Percentiles rank a stretch among this genome's conserved stretches.
phyloP scores from a whole-genome alignment of 2,329 filamentous ascomycete species.

The Ophioceras dolichostomum region DNA sequence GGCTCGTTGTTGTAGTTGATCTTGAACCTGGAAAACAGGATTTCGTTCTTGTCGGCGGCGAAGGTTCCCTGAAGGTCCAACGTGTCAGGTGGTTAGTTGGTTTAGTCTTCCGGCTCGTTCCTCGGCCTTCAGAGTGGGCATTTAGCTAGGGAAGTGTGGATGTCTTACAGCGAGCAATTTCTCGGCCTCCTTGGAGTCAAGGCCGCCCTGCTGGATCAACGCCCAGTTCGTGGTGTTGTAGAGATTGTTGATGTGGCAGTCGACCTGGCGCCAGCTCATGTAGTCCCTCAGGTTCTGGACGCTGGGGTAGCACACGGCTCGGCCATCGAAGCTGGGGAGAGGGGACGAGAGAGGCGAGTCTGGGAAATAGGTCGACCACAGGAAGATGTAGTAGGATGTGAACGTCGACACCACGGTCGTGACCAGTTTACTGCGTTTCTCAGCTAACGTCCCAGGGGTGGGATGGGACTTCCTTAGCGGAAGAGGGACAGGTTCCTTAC shows the following conservation, averaged over 20 bases:
- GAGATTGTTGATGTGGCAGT: slow-evolving; percentile 99
- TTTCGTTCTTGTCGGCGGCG: slow-evolving; percentile 87
- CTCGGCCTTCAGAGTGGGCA: no score
- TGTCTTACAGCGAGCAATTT: slow-evolving; percentile 60
- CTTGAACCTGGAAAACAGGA: slow-evolving; percentile 74
- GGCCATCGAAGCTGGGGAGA: slow-evolving; percentile 82
- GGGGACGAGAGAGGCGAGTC: slow-evolving; percentile 58
- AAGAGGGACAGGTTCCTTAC: no score
- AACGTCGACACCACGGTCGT: slow-evolving; percentile 89
- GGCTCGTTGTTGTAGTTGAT: slow-evolving; percentile 98
- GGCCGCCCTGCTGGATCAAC: slow-evolving; percentile 63
- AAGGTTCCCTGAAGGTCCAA: slow-evolving; percentile 81
- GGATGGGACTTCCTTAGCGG: no score
- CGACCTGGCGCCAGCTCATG: slow-evolving; percentile 91
- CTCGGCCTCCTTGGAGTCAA: slow-evolving; percentile 56
- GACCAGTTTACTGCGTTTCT: slow-evolving; percentile 69
- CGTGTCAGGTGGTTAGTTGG: no score
- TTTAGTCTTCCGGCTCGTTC: no score
- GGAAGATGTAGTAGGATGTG: slow-evolving; percentile 76
- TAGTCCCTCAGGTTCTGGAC: slow-evolving; percentile 80
- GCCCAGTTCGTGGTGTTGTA: slow-evolving; percentile 98
- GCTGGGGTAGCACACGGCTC: slow-evolving; percentile 81
- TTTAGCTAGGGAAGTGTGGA: no score
- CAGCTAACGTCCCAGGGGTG: no score
- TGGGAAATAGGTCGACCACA: slow-evolving; percentile 68